Base-by-base conservation (phyloP, 1,284 basidiomycete genomes). In the Leccinum pachyderme region DNA sequence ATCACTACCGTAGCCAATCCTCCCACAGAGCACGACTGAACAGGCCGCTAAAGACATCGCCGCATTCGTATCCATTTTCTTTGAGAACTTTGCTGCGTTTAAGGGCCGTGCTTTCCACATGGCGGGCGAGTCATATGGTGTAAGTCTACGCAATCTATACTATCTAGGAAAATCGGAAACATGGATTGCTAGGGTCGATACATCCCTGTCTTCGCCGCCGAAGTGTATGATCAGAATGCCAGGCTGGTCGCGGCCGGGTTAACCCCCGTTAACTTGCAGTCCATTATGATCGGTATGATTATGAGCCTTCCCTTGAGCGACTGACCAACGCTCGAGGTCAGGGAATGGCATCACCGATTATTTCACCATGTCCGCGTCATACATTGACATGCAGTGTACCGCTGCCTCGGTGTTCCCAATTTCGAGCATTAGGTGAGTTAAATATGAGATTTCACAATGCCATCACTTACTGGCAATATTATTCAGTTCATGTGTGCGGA, bases 121-220 rank as follows among this genome's bases (percentile, higher is more conserved):
- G 64, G 75, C 84, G 2, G 84, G 84, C 25, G 84, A 87, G 67
- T 83, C 81, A 0, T 84, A 83, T 50, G 78, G 74, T 8, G 81
- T 81, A 57, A 62, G 77, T 66, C n/a, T 8, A 9, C 13, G 15
- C 5, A 22, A 13, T 24, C n/a, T 18, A 15, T 4, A 3, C 32
- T 33, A 27, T 33, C 41, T 8, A 5, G 28, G 28, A 31, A 12
- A 48, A 27, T 4, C 5, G 49, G 12, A 15, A 22, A 52, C 29
- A 11, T 18, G 8, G 44, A 29, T 27, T 51, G 5, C 13, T 56
- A 88, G 84, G 92, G 93, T 4, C 83, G 91, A 24, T 94, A 93
- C 70, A 77, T 95, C 7, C 93, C 93, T 0, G 75, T 93, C 5
- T 95, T 92, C 60, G 93, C 92, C 0, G 77, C 88, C 2, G 82